Conservation (phyloP, 805 yeast species). For the Lipomyces yamadae region DNA sequence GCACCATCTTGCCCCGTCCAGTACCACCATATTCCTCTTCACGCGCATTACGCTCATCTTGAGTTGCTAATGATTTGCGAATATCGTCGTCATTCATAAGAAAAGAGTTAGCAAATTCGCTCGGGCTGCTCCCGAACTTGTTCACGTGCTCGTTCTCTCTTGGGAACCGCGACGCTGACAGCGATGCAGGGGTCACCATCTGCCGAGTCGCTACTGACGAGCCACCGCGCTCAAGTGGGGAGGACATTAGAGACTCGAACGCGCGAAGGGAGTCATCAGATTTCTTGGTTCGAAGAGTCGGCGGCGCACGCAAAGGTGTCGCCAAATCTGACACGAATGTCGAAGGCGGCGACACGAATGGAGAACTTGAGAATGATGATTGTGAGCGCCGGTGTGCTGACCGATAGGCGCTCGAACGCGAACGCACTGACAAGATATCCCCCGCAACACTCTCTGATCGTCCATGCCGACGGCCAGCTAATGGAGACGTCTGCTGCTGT, state of each 20-base stretch:
- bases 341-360: neutral
- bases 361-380: neutral
- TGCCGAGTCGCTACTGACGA: neutral
- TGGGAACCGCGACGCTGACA: neutral
- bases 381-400: neutral
- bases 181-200: neutral
- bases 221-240: neutral
- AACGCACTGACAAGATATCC: neutral
- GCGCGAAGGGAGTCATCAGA: constrained; percentile 28
- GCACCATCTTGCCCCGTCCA: constrained; percentile 4
- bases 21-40: constrained; percentile 3
- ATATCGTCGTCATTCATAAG: constrained; percentile 24
- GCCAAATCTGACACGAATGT: neutral
- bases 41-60: constrained; percentile 6
- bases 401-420: neutral
- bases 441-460: constrained; percentile 11
- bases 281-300: constrained; percentile 2
- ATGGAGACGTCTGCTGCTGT: neutral
- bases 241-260: constrained; percentile 21
- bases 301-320: constrained; percentile 1
- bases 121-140: constrained; percentile 14
- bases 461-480: constrained; percentile 6
- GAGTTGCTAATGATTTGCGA: constrained; percentile 9
- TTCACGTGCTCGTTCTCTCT: neutral
- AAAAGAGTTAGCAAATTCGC: constrained; percentile 19